These are phyloP conservation scores for Lipomyces starkeyi DNA, from an alignment of 805 yeast species.

Conservation along the genomic window DNA sequence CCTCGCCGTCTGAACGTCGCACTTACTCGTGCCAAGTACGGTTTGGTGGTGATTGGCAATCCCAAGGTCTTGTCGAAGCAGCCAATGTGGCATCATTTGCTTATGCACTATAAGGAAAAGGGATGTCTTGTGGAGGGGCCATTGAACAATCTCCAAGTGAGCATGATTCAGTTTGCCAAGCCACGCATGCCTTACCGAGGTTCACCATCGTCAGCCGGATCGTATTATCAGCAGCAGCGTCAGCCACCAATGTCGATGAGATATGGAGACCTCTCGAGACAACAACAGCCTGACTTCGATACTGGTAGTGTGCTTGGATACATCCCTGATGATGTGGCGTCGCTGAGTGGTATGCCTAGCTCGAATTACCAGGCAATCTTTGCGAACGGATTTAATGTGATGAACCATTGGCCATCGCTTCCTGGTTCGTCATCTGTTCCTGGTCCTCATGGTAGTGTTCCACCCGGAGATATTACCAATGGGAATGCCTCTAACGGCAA, in stretches of 20 bases:
- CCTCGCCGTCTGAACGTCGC: constrained; percentile 90
- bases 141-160: constrained; percentile 74
- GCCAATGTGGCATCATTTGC: constrained; percentile 75
- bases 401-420: constrained; percentile 24
- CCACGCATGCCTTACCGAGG: constrained; percentile 38
- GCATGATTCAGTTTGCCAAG: constrained; percentile 57
- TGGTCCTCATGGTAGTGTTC: constrained; percentile 1
- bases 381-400: constrained; percentile 25
- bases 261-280: not conserved
- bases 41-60: constrained; percentile 80
- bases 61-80: constrained; percentile 76
- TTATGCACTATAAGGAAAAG: constrained; percentile 77
- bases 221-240: constrained; percentile 12
- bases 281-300: constrained; percentile 45
- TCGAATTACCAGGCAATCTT: constrained; percentile 33
- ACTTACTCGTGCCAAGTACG: constrained; percentile 84
- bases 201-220: constrained; percentile 11
- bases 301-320: constrained; percentile 51
- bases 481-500: constrained; percentile 9
- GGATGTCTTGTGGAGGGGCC: constrained; percentile 93
- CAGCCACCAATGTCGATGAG: constrained; percentile 6
- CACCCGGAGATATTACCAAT: not conserved
- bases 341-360: constrained; percentile 15
- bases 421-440: constrained; percentile 2
- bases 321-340: constrained; percentile 42